A percentile compares a stretch with the other conserved stretches of the same genome.
phyloP scores from a whole-genome alignment of 169 alveolate genomes.

The Perkinsus olseni region DNA sequence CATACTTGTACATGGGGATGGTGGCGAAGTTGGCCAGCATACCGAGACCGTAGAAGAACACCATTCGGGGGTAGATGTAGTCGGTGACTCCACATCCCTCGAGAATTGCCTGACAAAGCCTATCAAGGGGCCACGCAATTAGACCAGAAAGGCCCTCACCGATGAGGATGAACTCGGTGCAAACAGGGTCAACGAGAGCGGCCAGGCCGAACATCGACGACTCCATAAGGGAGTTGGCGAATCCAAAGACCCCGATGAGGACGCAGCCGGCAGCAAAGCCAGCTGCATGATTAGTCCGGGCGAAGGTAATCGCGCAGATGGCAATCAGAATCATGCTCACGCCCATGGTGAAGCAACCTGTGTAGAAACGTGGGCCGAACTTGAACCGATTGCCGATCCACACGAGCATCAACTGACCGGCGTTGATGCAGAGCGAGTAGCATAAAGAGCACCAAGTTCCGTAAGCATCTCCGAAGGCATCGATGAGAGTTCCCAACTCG shows the following conservation, averaged over 20 bases:
- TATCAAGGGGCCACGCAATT: neutral
- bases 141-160: neutral
- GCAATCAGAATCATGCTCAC: neutral
- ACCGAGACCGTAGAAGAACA: neutral
- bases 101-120: neutral
- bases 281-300: neutral
- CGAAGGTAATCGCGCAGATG: neutral
- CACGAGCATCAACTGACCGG: neutral
- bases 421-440: neutral
- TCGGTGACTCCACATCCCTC: neutral
- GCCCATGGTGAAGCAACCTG: neutral
- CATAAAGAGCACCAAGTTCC: neutral
- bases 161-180: neutral
- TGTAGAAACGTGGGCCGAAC: neutral
- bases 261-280: neutral
- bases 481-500: neutral
- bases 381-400: neutral
- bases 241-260: neutral
- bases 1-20: neutral
- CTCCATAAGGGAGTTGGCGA: neutral
- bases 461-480: neutral
- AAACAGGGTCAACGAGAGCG: neutral
- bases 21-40: neutral
- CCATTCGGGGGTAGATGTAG: neutral
- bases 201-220: neutral